Percentiles rank a stretch among this genome's conserved stretches.
Evolutionary conservation across 2,329 filamentous ascomycete species (phyloP).

Genomic region (Ascochyta viciae-villosae): DNA sequence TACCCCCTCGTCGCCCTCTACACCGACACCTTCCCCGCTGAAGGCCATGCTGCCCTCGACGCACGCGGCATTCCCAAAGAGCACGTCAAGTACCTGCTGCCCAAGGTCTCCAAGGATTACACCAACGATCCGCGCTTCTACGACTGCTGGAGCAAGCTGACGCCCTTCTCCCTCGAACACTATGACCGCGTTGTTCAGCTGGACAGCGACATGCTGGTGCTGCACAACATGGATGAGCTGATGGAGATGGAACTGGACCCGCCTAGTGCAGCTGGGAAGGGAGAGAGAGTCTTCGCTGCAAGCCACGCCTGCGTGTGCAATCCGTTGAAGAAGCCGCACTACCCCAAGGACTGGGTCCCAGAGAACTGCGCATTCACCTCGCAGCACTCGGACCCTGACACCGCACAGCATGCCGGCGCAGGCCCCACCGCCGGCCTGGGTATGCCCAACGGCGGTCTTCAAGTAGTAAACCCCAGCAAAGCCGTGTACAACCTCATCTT

Average conservation of each 20-base stretch:
- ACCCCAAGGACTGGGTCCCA: constrained; percentile 74
- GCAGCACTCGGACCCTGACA: constrained; percentile 60
- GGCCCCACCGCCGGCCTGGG: constrained; percentile 59
- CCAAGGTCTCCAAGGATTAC: constrained; percentile 70
- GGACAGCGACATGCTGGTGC: constrained; percentile 86
- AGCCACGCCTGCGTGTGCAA: constrained; percentile 88
- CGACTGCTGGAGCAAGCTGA: constrained; percentile 89
- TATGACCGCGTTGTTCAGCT: constrained; percentile 83
- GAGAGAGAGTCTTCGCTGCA: constrained; percentile 77
- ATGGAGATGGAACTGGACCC: constrained; percentile 81
- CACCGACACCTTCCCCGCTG: constrained; percentile 74
- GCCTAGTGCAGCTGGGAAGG: constrained; percentile 58
- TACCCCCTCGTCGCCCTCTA: constrained; percentile 86
- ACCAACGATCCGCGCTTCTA: constrained; percentile 82
- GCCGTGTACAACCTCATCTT: constrained; percentile 61
- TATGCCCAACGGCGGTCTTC: constrained; percentile 67
- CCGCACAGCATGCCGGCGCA: constrained; percentile 61
- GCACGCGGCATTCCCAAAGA: constrained; percentile 73
- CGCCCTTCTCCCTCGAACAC: constrained; percentile 76
- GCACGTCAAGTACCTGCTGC: constrained; percentile 75
- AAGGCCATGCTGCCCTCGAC: constrained; percentile 73
- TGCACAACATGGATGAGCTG: constrained; percentile 88
- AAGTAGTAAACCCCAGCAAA: constrained; percentile 66
- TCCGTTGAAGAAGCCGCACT: constrained; percentile 78
- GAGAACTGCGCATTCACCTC: constrained; percentile 68